Conservation (phyloP, 2,329 filamentous ascomycete genomes). For the Sporothrix brunneoviolacea region DNA sequence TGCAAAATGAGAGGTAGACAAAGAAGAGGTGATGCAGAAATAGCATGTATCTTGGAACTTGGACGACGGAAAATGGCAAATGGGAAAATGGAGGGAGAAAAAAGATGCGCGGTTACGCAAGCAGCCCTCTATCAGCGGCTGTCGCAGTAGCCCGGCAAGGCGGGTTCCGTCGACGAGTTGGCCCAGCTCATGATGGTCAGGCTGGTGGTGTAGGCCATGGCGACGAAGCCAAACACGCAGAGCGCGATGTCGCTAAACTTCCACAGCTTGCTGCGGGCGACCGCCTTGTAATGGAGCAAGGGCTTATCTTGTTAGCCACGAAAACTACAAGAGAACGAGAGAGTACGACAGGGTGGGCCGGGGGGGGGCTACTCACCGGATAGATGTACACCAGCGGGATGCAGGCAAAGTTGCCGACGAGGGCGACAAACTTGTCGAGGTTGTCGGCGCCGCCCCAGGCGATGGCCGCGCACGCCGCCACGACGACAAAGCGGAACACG, state of each 20-base stretch:
- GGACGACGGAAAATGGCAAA: too few species aligned
- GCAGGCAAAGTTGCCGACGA: constrained; percentile 96
- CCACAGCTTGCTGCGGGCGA: constrained; percentile 63
- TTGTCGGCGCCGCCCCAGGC: constrained; percentile 91
- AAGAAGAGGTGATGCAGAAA: background rate
- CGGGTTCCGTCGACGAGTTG: constrained; percentile 39
- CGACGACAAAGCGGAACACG: constrained; percentile 86
- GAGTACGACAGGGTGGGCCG: background rate
- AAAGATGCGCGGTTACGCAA: too few species aligned
- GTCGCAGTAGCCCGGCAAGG: constrained; percentile 50
- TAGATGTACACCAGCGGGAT: constrained; percentile 97
- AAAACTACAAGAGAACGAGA: background rate
- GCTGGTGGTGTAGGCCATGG: constrained; percentile 87
- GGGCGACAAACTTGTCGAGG: constrained; percentile 92
- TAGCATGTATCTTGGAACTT: too few species aligned
- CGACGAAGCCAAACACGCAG: constrained; percentile 73
- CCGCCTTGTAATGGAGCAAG: constrained; percentile 77
- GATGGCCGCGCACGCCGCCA: constrained; percentile 76
- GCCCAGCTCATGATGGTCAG: constrained; percentile 87
- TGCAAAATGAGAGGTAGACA: constrained; percentile 1
- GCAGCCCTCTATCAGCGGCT: background rate
- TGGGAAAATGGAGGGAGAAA: background rate
- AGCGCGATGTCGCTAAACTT: constrained; percentile 67
- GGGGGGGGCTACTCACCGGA: constrained; percentile 60
- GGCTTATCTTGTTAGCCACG: constrained; percentile 52